Percentiles rank a stretch among this genome's conserved stretches.
phyloP scores from a whole-genome alignment of 257 asterid species.

The Oldenlandia corymbosa region DNA sequence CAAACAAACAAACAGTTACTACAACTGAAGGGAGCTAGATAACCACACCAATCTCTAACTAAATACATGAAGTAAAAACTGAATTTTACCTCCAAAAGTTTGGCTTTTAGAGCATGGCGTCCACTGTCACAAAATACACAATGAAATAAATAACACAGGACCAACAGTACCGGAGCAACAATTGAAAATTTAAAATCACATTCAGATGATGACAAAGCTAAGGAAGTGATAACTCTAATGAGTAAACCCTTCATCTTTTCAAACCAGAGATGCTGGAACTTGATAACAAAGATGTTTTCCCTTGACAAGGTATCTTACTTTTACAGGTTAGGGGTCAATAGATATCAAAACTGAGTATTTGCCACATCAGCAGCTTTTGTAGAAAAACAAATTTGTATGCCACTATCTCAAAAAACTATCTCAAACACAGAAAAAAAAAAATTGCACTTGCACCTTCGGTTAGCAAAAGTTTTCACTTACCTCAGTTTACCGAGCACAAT shows the following conservation, averaged over 20 bases:
- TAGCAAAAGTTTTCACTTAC: conserved; percentile 32
- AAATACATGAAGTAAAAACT: conserved; percentile 2
- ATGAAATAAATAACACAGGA: background rate
- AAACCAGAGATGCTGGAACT: background rate
- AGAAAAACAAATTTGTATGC: background rate
- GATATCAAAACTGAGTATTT: background rate
- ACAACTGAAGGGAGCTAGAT: conserved; percentile 1
- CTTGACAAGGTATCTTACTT: background rate
- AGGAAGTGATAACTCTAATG: background rate
- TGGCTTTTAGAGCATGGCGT: conserved; percentile 91
- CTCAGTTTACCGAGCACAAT: conserved; percentile 97
- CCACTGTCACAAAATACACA: conserved; percentile 52
- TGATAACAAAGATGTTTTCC: background rate
- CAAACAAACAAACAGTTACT: conserved; percentile 12
- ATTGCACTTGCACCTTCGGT: background rate
- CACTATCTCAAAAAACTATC: background rate
- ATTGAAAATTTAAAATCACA: background rate
- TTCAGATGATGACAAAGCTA: conserved; percentile 2
- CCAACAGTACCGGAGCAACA: background rate
- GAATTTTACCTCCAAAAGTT: conserved; percentile 71
- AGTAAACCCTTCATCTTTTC: background rate
- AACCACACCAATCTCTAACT: background rate
- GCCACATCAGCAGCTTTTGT: background rate
- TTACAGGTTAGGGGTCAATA: background rate
- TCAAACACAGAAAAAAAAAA: background rate